A percentile compares a stretch with the other conserved stretches of the same genome.
Evolutionary conservation across 495 filamentous ascomycete species (phyloP).

Genomic region (Echria macrotheca): DNA sequence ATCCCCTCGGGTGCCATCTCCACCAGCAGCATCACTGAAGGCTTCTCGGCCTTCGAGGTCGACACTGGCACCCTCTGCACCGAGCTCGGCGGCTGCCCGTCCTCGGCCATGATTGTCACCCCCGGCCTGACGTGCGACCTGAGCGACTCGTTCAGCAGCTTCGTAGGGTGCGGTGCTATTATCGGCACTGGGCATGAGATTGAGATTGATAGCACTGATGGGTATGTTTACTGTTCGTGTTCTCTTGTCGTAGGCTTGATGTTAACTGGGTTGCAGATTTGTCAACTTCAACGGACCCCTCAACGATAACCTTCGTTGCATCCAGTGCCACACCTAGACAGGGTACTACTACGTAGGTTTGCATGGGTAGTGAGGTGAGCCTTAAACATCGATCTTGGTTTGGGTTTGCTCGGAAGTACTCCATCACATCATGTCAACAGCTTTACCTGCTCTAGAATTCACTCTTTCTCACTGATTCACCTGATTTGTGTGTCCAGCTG

Average conservation of each 20-base stretch:
- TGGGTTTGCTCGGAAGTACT: no score
- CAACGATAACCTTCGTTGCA: constrained; percentile 7
- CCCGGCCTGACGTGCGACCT: background rate
- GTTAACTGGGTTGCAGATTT: background rate
- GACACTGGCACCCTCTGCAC: background rate
- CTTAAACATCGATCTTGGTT: no score
- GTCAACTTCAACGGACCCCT: constrained; percentile 2
- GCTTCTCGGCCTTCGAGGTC: constrained; percentile 8
- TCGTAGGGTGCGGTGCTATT: background rate
- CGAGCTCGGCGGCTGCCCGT: constrained; percentile 5
- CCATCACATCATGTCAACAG: no score
- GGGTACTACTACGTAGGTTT: no score
- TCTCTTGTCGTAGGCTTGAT: background rate
- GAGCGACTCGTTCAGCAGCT: constrained; percentile 4
- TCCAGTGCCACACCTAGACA: constrained; percentile 8
- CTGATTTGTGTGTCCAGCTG: no score
- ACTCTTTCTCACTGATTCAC: no score
- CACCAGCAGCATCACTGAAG: background rate
- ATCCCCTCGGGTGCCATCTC: constrained; percentile 9
- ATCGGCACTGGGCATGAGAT: background rate
- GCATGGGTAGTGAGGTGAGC: no score
- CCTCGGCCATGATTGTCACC: constrained; percentile 4
- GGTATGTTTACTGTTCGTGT: background rate
- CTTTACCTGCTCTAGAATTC: no score
- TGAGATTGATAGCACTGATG: background rate